These are phyloP conservation scores for Boletus speciosus DNA, from an alignment of 768 basidiomycete genomes.

Conservation along the genomic window DNA sequence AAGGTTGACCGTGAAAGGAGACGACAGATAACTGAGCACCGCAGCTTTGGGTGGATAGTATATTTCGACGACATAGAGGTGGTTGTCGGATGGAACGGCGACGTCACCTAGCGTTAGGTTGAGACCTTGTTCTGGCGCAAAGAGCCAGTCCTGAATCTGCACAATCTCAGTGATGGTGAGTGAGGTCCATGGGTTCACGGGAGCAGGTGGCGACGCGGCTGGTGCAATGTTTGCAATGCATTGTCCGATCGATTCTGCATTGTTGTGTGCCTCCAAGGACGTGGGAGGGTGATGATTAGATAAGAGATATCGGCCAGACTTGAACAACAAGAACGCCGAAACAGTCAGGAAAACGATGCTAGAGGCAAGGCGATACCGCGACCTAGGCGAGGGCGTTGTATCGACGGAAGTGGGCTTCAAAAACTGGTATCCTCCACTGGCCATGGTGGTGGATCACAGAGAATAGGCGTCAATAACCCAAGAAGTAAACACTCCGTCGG, in stretches of 20 bases:
- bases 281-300: not conserved
- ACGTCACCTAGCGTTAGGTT: slow-evolving; percentile 43
- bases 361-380: slow-evolving; percentile 13
- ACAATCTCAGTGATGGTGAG: slow-evolving; percentile 44
- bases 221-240: slow-evolving; percentile 34
- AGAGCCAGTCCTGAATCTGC: slow-evolving; percentile 46
- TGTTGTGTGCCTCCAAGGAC: not conserved
- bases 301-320: not conserved
- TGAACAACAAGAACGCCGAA: slow-evolving; percentile 11
- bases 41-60: slow-evolving; percentile 47
- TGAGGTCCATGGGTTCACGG: slow-evolving; percentile 51
- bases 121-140: slow-evolving; percentile 36
- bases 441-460: slow-evolving; percentile 12
- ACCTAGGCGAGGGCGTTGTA: not conserved
- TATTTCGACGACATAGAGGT: slow-evolving; percentile 48
- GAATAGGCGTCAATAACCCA: not conserved
- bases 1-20: slow-evolving; percentile 20
- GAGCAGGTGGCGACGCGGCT: slow-evolving; percentile 39
- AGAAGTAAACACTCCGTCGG: not conserved
- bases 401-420: slow-evolving; percentile 9
- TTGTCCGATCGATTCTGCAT: slow-evolving; percentile 22
- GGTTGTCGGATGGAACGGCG: slow-evolving; percentile 44
- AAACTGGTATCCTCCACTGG: slow-evolving; percentile 14
- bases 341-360: slow-evolving; percentile 12
- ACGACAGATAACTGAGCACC: slow-evolving; percentile 45